Evolutionary conservation across 2,329 filamentous ascomycete species (phyloP).

Genomic region (Sphaceloma murrayae): DNA sequence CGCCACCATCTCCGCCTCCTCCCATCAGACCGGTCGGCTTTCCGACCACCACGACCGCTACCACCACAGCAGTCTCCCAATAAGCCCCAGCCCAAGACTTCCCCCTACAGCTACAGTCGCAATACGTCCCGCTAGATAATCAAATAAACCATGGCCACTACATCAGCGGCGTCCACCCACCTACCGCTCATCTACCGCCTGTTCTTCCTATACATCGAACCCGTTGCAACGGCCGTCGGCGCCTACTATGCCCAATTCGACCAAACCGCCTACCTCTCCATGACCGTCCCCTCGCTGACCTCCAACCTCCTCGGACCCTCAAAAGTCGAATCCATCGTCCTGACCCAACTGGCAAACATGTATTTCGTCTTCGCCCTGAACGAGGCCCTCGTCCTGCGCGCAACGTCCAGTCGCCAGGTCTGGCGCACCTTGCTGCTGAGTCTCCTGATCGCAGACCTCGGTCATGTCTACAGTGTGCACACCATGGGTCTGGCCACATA

Average conservation of each 20-base stretch:
- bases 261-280: constrained; percentile 49
- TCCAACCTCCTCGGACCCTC: constrained; percentile 39
- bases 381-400: constrained; percentile 64
- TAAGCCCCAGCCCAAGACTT: no score
- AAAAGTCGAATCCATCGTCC: constrained; percentile 51
- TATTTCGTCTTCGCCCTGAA: constrained; percentile 70
- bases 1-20: constrained; percentile 17
- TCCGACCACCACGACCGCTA: no score
- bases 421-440: constrained; percentile 60
- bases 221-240: constrained; percentile 44
- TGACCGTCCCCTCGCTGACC: constrained; percentile 49
- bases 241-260: constrained; percentile 45
- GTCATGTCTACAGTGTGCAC: constrained; percentile 60
- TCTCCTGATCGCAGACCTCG: constrained; percentile 64
- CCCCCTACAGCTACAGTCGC: no score
- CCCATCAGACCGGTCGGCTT: constrained; percentile 16
- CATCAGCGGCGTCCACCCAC: constrained; percentile 32
- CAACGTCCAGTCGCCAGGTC: constrained; percentile 57
- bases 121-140: no score
- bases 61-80: no score
- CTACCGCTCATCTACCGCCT: constrained; percentile 55
- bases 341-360: constrained; percentile 68
- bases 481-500: constrained; percentile 47
- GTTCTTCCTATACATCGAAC: constrained; percentile 69
- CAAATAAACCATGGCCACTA: constrained; percentile 16